phyloP scores from a whole-genome alignment of 1,284 basidiomycete species.

The Cryptococcus hybrid region DNA sequence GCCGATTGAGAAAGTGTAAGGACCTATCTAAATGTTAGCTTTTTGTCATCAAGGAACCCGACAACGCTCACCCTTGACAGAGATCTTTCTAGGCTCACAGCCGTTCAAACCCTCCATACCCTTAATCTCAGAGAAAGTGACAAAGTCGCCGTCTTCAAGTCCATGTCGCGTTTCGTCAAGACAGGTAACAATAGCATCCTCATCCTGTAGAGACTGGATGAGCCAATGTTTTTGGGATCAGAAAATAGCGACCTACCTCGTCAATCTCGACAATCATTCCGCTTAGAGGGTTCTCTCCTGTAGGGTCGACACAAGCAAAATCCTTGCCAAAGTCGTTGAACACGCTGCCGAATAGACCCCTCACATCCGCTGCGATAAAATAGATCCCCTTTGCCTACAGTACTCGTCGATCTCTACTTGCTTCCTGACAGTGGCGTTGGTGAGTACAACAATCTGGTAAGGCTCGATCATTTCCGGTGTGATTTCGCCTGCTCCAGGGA shows the following conservation, averaged over 20 bases:
- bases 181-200: slow-evolving; percentile 90
- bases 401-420: slow-evolving; percentile 95
- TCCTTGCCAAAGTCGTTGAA: slow-evolving; percentile 97
- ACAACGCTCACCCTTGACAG: slow-evolving; percentile 68
- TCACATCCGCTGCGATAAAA: slow-evolving; percentile 89
- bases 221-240: no score
- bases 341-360: slow-evolving; percentile 91
- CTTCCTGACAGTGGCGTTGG: slow-evolving; percentile 71
- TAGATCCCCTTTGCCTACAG: slow-evolving; percentile 82
- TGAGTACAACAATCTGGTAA: slow-evolving; percentile 92
- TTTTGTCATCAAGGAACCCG: not conserved
- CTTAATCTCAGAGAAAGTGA: slow-evolving; percentile 96
- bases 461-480: slow-evolving; percentile 74
- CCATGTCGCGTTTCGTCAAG: slow-evolving; percentile 97
- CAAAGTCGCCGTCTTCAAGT: slow-evolving; percentile 96
- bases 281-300: slow-evolving; percentile 86
- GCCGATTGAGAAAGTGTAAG: slow-evolving; percentile 93
- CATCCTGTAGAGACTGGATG: slow-evolving; percentile 56
- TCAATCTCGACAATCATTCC: slow-evolving; percentile 95
- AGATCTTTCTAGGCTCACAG: slow-evolving; percentile 85
- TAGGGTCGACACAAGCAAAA: slow-evolving; percentile 93
- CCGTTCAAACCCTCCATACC: slow-evolving; percentile 92
- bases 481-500: slow-evolving; percentile 68
- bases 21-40: slow-evolving; percentile 52
- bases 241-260: slow-evolving; percentile 56